Conservation (phyloP, 176 grass and related monocot genomes). For the Avena eriantha region DNA sequence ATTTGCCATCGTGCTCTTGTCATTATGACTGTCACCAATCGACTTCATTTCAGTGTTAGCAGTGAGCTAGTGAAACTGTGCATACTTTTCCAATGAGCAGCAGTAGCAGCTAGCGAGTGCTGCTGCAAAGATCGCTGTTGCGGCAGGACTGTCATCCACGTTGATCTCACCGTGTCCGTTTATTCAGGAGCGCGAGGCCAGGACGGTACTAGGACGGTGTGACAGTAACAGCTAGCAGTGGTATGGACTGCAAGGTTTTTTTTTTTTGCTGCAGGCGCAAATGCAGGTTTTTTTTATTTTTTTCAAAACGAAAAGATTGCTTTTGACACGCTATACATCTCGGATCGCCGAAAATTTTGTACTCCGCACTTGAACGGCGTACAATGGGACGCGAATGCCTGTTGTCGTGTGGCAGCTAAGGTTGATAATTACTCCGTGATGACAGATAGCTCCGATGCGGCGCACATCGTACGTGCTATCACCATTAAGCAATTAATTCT, state of each 20-base stretch:
- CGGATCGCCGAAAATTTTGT: not conserved
- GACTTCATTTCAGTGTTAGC: not conserved
- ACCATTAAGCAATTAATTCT: constrained; percentile 4
- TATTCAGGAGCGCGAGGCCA: not conserved
- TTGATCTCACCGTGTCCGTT: constrained; percentile 22
- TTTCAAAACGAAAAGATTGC: not conserved
- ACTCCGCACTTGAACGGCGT: not conserved
- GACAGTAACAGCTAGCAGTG: not conserved
- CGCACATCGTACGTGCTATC: not conserved
- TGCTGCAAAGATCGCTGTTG: not conserved
- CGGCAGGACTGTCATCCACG: constrained; percentile 13
- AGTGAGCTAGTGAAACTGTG: not conserved
- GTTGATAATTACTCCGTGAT: not conserved
- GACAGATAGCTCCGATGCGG: constrained; percentile 1
- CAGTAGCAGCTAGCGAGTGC: too few species aligned
- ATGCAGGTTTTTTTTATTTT: not conserved
- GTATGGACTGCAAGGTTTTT: not conserved
- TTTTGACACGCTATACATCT: not conserved
- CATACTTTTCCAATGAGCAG: not conserved
- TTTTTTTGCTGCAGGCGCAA: not conserved
- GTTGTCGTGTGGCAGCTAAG: not conserved
- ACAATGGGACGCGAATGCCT: not conserved
- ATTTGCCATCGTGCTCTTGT: not conserved
- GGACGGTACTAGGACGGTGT: not conserved
- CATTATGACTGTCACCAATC: not conserved